Base-by-base conservation (phyloP, 1,284 basidiomycete genomes). In the Xerocomus minutiporus region DNA sequence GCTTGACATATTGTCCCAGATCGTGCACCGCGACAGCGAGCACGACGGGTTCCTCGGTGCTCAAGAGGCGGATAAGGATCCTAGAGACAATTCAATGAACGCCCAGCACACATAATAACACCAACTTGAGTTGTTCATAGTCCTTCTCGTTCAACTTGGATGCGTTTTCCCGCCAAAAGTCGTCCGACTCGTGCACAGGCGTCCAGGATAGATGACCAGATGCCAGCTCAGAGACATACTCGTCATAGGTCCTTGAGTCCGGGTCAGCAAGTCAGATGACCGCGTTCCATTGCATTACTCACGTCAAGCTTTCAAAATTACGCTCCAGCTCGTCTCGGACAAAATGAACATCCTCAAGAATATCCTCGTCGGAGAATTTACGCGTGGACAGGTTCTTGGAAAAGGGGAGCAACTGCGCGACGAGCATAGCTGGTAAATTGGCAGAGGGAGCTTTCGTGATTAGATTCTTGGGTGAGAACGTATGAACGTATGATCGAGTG, bases 161-260 rank as follows among this genome's bases (percentile, higher is more conserved):
- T 0, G 89, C 93, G 65, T 99, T 98, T 73, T 96, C 93, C 65
- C 91, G 92, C 96, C 96, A 99, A 73, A 99, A 99, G 48, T 93
- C 85, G 54, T 98, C 96, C 7, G 91, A 92, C 65, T 34, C 32
- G 32, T 34, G 97, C 17, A 93, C 91, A 5, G 96, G 95, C 6
- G 93, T 88, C 91, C 94, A 98, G 5, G 91, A 89, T 12, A 99
- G 74, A 67, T 93, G 91, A 1, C 95, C 95, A 1, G 91, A 93
- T 28, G 84, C 76, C 17, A 99, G 75, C 69, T 99, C 96, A 0
- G 93, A 93, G 7, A 82, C 83, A 68, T 98, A 99, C 72, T 97
- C 94, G 68, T 98, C 97, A 69, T 90, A 98, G 0, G 93, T 98
- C 51, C 92, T 94, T 61, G 25, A 51, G 41, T 40, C n/a, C 20